phyloP scores from a whole-genome alignment of 2,329 filamentous ascomycete species.

The Chrysosporium keratinophilum region DNA sequence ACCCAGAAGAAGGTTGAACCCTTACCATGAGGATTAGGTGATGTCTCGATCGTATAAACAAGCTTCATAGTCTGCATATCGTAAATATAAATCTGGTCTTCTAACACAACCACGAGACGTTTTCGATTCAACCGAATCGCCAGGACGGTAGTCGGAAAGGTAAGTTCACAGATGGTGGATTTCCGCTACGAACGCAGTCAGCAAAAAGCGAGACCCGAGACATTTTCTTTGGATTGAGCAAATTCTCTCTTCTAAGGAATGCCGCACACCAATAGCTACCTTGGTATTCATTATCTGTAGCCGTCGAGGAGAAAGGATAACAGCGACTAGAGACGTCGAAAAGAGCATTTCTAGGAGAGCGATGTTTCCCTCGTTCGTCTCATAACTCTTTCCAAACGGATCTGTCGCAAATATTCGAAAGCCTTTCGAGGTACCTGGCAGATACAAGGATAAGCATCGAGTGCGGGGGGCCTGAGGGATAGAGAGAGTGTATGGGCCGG shows the following conservation, averaged over 20 bases:
- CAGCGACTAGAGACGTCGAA: conserved; percentile 87
- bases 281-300: conserved; percentile 97
- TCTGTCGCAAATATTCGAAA: conserved; percentile 97
- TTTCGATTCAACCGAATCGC: conserved; percentile 92
- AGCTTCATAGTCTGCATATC: conserved; percentile 98
- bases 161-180: conserved; percentile 94
- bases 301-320: conserved; percentile 82
- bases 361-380: conserved; percentile 88
- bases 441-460: conserved; percentile 16
- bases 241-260: background rate
- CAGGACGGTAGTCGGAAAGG: conserved; percentile 91
- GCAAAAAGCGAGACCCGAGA: conserved; percentile 14
- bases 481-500: conserved; percentile 1
- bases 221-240: background rate
- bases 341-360: conserved; percentile 98
- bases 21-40: conserved; percentile 70
- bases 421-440: conserved; percentile 72
- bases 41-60: conserved; percentile 83
- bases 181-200: conserved; percentile 42
- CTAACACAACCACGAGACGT: conserved; percentile 80
- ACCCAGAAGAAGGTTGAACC: background rate
- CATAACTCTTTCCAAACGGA: conserved; percentile 89
- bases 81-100: conserved; percentile 95
- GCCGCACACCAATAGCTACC: conserved; percentile 39
- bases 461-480: background rate